A percentile compares a stretch with the other conserved stretches of the same genome.
Conservation (phyloP, 2,329 filamentous ascomycete genomes). For the Fusarium sp. region DNA sequence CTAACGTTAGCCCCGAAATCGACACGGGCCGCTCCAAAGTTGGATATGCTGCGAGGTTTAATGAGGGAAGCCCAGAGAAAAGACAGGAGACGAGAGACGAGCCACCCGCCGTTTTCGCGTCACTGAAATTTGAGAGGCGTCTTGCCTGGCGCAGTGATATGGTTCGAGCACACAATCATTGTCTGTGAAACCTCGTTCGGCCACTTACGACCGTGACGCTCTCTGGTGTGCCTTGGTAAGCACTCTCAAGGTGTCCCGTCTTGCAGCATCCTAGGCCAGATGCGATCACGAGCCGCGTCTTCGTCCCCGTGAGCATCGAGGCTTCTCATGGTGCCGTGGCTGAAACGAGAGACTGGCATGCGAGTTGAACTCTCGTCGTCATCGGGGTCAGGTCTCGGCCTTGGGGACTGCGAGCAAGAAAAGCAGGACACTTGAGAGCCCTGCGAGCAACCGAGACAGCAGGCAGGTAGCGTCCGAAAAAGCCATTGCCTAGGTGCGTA, state of each 20-base stretch:
- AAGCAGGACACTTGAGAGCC: neutral
- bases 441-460: slow-evolving; percentile 9
- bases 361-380: slow-evolving; percentile 24
- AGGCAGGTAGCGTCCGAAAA: neutral
- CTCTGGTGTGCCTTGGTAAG: neutral
- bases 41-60: slow-evolving; percentile 19
- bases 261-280: neutral
- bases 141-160: slow-evolving; percentile 24
- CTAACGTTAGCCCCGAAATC: slow-evolving; percentile 1
- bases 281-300: slow-evolving; percentile 10
- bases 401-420: neutral
- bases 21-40: slow-evolving; percentile 18
- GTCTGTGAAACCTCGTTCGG: slow-evolving; percentile 14
- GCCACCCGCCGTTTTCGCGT: slow-evolving; percentile 24
- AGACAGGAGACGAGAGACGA: neutral
- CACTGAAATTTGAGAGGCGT: slow-evolving; percentile 27
- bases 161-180: slow-evolving; percentile 13
- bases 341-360: slow-evolving; percentile 42
- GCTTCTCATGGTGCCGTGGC: slow-evolving; percentile 22
- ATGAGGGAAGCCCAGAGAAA: slow-evolving; percentile 20
- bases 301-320: slow-evolving; percentile 3
- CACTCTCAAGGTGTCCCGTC: neutral
- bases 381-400: slow-evolving; percentile 19
- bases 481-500: neutral
- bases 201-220: neutral